A percentile compares a stretch with the other conserved stretches of the same genome.
Evolutionary conservation across 2,329 filamentous ascomycete genomes (phyloP).

Genomic region (Diaporthe batatas): DNA sequence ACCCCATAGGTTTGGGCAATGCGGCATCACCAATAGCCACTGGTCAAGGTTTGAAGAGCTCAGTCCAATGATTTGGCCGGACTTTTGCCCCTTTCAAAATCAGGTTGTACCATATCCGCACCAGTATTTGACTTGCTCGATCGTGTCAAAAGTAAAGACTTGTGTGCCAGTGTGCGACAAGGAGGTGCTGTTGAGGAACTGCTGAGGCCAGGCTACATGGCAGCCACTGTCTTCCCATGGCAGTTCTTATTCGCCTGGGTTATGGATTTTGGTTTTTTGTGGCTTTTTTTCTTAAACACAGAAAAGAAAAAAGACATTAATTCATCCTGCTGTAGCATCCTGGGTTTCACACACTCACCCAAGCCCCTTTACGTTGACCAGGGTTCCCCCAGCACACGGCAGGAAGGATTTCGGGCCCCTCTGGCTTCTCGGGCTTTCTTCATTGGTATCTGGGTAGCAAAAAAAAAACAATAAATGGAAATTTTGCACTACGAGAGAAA

Average conservation of each 20-base stretch:
- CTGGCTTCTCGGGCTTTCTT: not conserved
- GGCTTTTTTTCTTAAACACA: no score
- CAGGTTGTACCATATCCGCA: not conserved
- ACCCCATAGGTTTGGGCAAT: not conserved
- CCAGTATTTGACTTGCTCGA: not conserved
- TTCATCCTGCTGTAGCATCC: not conserved
- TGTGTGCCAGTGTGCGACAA: not conserved
- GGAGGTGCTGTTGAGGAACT: not conserved
- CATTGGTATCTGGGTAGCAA: not conserved
- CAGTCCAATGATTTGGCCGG: not conserved
- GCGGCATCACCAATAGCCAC: not conserved
- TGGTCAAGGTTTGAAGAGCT: not conserved
- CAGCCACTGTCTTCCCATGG: not conserved
- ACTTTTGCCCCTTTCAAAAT: not conserved
- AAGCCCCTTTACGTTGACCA: no score
- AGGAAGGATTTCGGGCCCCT: not conserved
- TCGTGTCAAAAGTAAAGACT: not conserved
- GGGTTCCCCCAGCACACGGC: not conserved
- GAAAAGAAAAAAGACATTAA: no score
- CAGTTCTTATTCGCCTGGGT: no score
- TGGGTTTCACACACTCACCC: no score
- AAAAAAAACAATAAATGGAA: not conserved
- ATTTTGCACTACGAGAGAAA: not conserved
- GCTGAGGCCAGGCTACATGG: no score
- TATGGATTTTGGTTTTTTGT: no score